Evolutionary conservation across 2,329 filamentous ascomycete species (phyloP).

Genomic region (Escovopsis sp.): DNA sequence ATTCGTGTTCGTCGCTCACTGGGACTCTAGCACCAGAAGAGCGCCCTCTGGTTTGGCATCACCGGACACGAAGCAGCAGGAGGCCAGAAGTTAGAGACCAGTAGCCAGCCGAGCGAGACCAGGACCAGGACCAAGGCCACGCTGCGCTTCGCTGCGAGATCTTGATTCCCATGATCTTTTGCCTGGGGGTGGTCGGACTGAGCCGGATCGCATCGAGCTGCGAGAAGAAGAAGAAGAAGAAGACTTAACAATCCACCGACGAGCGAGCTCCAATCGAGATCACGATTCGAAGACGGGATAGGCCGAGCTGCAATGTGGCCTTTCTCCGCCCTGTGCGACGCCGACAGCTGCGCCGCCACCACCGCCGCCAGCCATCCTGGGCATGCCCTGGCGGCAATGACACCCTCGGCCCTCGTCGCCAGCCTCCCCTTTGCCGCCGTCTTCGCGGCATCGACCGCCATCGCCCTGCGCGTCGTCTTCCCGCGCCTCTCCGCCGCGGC

Average conservation of each 20-base stretch:
- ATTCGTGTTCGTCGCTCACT: too few relatives aligned
- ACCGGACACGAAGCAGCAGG: neutral
- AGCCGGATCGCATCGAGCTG: neutral
- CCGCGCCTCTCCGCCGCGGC: conserved; percentile 50
- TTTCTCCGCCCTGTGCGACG: conserved; percentile 34
- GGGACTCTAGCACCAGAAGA: too few relatives aligned
- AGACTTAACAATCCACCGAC: neutral
- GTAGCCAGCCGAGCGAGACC: too few relatives aligned
- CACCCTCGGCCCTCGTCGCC: conserved; percentile 36
- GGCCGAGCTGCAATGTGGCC: conserved; percentile 19
- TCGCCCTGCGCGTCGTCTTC: conserved; percentile 55
- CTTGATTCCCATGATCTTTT: too few relatives aligned
- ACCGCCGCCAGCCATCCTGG: conserved; percentile 15
- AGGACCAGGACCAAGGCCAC: too few relatives aligned
- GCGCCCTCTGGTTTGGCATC: neutral
- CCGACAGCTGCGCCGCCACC: conserved; percentile 39
- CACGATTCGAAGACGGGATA: neutral
- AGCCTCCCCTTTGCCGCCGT: conserved; percentile 58
- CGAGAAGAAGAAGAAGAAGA: too few relatives aligned
- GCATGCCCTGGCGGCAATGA: conserved; percentile 13
- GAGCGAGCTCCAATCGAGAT: neutral
- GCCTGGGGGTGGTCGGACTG: neutral
- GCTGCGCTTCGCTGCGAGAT: too few relatives aligned
- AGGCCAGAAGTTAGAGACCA: too few relatives aligned
- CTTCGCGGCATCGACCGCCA: conserved; percentile 46